Evolutionary conservation across 768 basidiomycete genomes (phyloP).

Genomic region (Boletus reticuloceps): DNA sequence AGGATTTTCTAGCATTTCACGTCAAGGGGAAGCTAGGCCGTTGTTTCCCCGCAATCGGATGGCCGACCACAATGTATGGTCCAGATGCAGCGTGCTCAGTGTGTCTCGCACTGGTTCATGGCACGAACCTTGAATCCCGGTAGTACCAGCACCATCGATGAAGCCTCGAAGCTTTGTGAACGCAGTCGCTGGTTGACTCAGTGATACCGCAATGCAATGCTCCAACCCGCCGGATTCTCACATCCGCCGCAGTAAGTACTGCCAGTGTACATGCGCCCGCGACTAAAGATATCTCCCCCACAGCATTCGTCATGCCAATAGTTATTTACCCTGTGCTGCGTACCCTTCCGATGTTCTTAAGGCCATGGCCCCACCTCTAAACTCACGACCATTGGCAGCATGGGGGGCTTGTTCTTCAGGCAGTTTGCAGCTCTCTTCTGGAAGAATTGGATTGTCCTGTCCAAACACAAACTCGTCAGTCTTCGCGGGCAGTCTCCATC

Average conservation of each 20-base stretch:
- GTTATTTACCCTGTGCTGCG: neutral
- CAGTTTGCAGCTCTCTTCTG: constrained; percentile 60
- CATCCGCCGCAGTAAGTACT: neutral
- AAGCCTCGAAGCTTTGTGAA: no score
- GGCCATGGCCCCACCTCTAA: neutral
- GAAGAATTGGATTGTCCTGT: constrained; percentile 76
- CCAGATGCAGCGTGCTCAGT: no score
- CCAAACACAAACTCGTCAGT: constrained; percentile 63
- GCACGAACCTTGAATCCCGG: no score
- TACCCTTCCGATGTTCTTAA: neutral
- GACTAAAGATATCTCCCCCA: neutral
- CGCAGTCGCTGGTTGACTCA: no score
- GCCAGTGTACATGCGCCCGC: neutral
- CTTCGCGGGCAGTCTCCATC: neutral
- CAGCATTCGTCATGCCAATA: neutral
- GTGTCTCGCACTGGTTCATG: no score
- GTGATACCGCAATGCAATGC: no score
- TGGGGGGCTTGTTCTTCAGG: constrained; percentile 48
- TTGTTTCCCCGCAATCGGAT: no score
- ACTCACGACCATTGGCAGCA: constrained; percentile 2
- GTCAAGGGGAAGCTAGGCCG: no score
- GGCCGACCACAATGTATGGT: no score
- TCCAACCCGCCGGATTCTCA: neutral
- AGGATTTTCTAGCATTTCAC: no score
- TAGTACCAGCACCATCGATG: no score